Percentiles rank a stretch among this genome's conserved stretches.
These are phyloP conservation scores for Aspergillus pseudoglaucus DNA, from an alignment of 2,329 filamentous ascomycete species.

Conservation along the genomic window DNA sequence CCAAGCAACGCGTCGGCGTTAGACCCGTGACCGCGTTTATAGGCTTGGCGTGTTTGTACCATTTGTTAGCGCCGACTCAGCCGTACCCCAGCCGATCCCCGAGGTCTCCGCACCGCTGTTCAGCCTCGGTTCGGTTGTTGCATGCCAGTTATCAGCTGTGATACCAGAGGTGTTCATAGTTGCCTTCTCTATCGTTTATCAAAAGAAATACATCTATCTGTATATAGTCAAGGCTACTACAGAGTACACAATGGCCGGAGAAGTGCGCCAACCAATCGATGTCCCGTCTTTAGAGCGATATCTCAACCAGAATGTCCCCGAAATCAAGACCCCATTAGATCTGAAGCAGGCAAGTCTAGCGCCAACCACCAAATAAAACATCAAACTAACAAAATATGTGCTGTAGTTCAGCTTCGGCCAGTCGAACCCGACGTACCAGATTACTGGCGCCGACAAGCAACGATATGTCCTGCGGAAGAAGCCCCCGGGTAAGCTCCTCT, in stretches of 20 bases:
- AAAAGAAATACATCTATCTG: too few species aligned
- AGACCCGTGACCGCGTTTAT: slow-evolving; percentile 19
- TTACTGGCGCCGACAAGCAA: slow-evolving; percentile 63
- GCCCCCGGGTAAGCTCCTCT: slow-evolving; percentile 87
- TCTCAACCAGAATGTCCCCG: slow-evolving; percentile 68
- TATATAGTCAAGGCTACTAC: background rate
- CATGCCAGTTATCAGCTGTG: background rate
- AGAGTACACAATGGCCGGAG: slow-evolving; percentile 63
- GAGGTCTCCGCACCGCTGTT: background rate
- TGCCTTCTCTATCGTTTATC: too few species aligned
- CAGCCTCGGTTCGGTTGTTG: slow-evolving; percentile 17
- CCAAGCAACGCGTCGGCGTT: slow-evolving; percentile 15
- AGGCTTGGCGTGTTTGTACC: slow-evolving; percentile 6
- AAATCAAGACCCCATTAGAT: slow-evolving; percentile 74
- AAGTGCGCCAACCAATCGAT: slow-evolving; percentile 85
- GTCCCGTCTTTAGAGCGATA: slow-evolving; percentile 71
- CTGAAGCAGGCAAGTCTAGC: slow-evolving; percentile 68
- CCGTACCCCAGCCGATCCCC: background rate
- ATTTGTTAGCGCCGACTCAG: slow-evolving; percentile 3
- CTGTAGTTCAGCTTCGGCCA: slow-evolving; percentile 89
- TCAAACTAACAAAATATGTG: background rate
- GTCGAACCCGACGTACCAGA: slow-evolving; percentile 93
- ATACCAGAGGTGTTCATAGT: too few species aligned
- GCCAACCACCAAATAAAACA: background rate
- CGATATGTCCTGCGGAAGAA: slow-evolving; percentile 95